Evolutionary conservation across 2,329 filamentous ascomycete genomes (phyloP).

Genomic region (Verticillium alfalfae): DNA sequence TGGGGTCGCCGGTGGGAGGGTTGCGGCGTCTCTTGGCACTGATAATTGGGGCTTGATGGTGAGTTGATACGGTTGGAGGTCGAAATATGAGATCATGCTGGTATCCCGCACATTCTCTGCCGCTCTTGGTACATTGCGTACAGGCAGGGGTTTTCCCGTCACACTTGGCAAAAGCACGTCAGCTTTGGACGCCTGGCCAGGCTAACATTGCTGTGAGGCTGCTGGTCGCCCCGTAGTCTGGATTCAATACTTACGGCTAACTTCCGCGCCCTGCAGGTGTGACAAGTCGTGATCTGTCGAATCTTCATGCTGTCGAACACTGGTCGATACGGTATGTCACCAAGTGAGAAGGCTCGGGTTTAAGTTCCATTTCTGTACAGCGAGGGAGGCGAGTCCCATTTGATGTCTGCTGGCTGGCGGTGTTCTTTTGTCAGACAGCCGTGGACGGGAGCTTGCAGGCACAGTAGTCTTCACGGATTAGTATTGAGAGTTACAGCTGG

Average conservation of each 20-base stretch:
- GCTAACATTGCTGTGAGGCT: not conserved
- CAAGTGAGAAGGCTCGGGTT: not conserved
- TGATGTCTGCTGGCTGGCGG: not conserved
- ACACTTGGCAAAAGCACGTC: constrained; percentile 11
- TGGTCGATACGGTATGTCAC: not conserved
- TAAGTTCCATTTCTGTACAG: not conserved
- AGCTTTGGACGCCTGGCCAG: not conserved
- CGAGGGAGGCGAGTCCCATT: not conserved
- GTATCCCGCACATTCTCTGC: constrained; percentile 16
- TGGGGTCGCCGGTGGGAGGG: not conserved
- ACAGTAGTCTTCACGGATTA: not conserved
- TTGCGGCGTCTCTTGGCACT: not conserved
- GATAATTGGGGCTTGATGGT: not conserved
- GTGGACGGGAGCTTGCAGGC: not conserved
- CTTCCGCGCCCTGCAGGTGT: constrained; percentile 17
- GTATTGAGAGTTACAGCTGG: too few species aligned
- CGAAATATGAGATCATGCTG: constrained; percentile 18
- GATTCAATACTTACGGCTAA: constrained; percentile 12
- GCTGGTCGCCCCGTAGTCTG: too few species aligned
- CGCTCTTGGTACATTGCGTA: constrained; percentile 14
- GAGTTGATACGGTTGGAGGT: not conserved
- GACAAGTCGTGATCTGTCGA: constrained; percentile 15
- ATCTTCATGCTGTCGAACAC: constrained; percentile 13
- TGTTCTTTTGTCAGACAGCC: not conserved
- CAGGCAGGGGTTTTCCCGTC: constrained; percentile 17